Evolutionary conservation across 257 asterid genomes (phyloP).

Genomic region (Nicotiana obtusifolia): DNA sequence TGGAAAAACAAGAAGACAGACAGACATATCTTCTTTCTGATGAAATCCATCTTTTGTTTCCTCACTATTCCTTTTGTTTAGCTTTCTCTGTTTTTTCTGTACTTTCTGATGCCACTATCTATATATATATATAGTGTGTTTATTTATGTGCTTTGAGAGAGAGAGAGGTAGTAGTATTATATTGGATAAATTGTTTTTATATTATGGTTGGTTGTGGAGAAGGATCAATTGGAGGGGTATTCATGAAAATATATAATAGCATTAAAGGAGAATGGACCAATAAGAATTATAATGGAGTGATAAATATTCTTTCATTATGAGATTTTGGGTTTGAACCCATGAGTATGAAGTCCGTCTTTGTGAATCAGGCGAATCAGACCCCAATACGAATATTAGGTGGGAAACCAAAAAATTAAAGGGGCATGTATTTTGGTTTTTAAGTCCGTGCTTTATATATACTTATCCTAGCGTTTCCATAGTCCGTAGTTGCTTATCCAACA

Average conservation of each 20-base stretch:
- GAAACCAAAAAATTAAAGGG: too few relatives aligned
- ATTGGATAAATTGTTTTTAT: constrained; percentile 10
- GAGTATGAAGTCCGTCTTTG: too few relatives aligned
- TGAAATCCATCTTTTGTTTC: not conserved
- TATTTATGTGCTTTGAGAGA: not conserved
- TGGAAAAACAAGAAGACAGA: constrained; percentile 21
- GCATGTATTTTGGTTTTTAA: not conserved
- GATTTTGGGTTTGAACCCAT: too few relatives aligned
- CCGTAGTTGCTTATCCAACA: not conserved
- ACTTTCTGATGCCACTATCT: constrained; percentile 10
- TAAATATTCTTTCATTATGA: too few relatives aligned
- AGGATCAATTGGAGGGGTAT: not conserved
- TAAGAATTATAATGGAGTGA: too few relatives aligned
- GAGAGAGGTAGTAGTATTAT: constrained; percentile 14
- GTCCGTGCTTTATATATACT: not conserved
- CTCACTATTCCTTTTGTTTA: not conserved
- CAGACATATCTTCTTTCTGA: constrained; percentile 21
- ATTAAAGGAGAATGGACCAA: not conserved
- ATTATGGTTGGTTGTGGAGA: not conserved
- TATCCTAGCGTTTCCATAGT: not conserved
- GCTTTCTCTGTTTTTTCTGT: not conserved
- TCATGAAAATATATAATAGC: not conserved
- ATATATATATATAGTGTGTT: not conserved
- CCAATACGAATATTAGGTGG: too few relatives aligned
- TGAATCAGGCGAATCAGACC: rapidly evolving